Percentiles rank a stretch among this genome's conserved stretches.
phyloP scores from a whole-genome alignment of 2,329 filamentous ascomycete genomes.

The Metarhizium guizhouense region DNA sequence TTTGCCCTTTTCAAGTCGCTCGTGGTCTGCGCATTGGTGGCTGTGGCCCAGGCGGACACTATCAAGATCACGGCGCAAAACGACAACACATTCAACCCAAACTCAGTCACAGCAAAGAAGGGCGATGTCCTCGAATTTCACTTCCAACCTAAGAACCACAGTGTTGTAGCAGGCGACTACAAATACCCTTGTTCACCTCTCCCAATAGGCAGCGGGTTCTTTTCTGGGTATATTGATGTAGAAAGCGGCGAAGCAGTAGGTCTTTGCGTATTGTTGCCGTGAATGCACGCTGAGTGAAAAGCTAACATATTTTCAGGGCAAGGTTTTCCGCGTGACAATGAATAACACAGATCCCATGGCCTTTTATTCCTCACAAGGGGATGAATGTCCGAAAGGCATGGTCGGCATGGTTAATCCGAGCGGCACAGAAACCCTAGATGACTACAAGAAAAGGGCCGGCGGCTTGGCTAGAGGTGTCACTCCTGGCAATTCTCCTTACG shows the following conservation, averaged over 20 bases:
- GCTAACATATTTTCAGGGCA: conserved; percentile 15
- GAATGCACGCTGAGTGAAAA: neutral
- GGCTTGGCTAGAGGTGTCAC: conserved; percentile 16
- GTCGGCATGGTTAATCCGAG: conserved; percentile 29
- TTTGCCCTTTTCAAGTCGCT: conserved; percentile 18
- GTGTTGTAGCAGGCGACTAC: conserved; percentile 27
- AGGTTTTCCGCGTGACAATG: conserved; percentile 26
- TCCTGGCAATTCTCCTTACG: conserved; percentile 17
- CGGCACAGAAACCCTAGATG: conserved; percentile 18
- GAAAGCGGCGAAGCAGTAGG: conserved; percentile 20
- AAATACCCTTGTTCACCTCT: conserved; percentile 25
- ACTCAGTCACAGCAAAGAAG: conserved; percentile 20
- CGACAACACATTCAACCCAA: conserved; percentile 24
- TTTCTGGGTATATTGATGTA: conserved; percentile 25
- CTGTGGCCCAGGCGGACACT: conserved; percentile 20
- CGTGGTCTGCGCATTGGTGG: conserved; percentile 14
- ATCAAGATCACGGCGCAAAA: conserved; percentile 25
- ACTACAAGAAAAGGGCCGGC: conserved; percentile 22
- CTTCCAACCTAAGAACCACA: conserved; percentile 28
- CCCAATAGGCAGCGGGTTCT: conserved; percentile 25
- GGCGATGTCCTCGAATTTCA: conserved; percentile 28
- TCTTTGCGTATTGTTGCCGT: no score
- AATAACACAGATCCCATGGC: conserved; percentile 22
- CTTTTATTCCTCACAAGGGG: conserved; percentile 31
- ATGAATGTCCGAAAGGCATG: conserved; percentile 28